Conservation (phyloP, 129 eudicot genomes). For the Flaveria brownii region DNA sequence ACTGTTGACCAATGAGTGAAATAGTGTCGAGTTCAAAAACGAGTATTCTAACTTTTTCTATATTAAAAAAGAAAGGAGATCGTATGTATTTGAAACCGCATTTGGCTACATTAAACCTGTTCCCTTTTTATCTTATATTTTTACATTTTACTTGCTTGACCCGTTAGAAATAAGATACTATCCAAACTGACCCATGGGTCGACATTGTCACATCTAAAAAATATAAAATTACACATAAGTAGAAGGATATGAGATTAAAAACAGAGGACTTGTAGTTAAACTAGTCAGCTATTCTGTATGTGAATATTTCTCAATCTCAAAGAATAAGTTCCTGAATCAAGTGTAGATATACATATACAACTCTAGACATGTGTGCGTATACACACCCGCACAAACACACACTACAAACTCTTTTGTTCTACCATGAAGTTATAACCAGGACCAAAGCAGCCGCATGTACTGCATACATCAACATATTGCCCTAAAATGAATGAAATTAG, state of each 20-base stretch:
- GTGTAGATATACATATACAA: constrained; percentile 12
- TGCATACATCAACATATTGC: constrained; percentile 39
- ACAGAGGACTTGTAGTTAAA: constrained; percentile 17
- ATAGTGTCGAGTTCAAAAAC: not conserved
- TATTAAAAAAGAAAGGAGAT: not conserved
- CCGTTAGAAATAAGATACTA: not conserved
- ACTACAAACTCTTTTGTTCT: constrained; percentile 20
- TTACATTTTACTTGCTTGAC: not conserved
- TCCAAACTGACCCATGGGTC: constrained; percentile 7
- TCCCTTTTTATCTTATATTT: not conserved
- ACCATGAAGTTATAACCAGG: constrained; percentile 32
- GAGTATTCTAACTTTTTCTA: not conserved
- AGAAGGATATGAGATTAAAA: constrained; percentile 4
- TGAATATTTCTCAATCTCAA: constrained; percentile 27
- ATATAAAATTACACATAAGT: not conserved
- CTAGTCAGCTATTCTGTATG: constrained; percentile 8
- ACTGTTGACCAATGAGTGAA: not conserved
- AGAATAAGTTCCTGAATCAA: constrained; percentile 28
- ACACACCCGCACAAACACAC: not conserved
- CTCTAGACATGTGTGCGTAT: constrained; percentile 4
- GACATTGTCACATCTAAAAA: not conserved
- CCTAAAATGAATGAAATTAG: constrained; percentile 10
- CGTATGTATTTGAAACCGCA: not conserved
- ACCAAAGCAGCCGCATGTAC: constrained; percentile 34
- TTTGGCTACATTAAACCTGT: not conserved